Evolutionary conservation across 2,329 filamentous ascomycete genomes (phyloP), one percentile per base, ranked within the genome.

Genomic region (Sarocladium oryzae): DNA sequence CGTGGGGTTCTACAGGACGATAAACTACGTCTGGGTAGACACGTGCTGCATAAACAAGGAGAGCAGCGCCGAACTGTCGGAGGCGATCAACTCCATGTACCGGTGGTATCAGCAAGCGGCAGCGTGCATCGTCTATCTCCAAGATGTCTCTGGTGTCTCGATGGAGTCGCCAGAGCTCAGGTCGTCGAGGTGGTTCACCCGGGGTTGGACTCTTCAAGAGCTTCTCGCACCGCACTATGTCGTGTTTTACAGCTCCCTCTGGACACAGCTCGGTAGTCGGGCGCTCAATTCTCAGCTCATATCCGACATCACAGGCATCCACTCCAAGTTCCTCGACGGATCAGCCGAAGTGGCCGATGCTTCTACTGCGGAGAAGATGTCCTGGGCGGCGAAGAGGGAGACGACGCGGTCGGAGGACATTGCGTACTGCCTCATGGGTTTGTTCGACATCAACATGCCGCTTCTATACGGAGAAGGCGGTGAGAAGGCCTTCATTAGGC

Each of bases 171-270:
- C 8, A 4, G n/a, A 46, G 13, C 9, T 43, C 13, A 8, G 24
- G n/a, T 33, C 26, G 10, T 48, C 43, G 10, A 48, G 61, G 6
- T 69, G 67, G 65, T 68, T 68, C 50, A 62, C 57, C 1, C 56
- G 75, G 78, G 66, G 66, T n/a, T 79, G 81, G 60, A 87, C 82
- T 0, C 68, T 85, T 56, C 85, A 85, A 61, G 82, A 88, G 64
- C 82, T 86, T 0, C 72, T 89, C 4, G 85, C 67, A 0, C 66
- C 65, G 1, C 16, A 15, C 1, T 36, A 54, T 1, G 18, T 69
- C 0, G 20, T 53, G 3, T 69, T 72, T 52, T 68, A 60, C 54
- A 56, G 63, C 33, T 10, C 15, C 0, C 40, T 48, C 2, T 70
- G 66, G 67, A 20, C 28, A 0, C 50, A 37, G 1, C 51, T 66